Base-by-base conservation (phyloP, 768 basidiomycete species). In the Mycena kentingensis region DNA sequence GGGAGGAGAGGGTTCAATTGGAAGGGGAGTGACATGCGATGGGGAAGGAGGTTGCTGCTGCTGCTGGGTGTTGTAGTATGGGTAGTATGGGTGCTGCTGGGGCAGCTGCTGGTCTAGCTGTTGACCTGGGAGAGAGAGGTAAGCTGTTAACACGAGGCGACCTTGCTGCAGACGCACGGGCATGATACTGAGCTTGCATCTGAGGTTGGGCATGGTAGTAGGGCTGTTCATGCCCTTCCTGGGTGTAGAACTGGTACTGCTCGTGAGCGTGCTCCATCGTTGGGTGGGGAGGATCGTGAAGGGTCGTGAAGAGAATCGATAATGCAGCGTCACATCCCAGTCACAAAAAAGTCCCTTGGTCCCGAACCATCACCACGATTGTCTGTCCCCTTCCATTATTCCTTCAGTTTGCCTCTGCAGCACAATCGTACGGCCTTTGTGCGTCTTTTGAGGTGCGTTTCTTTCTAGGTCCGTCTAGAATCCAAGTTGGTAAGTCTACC, bases 1-100 rank as follows among this genome's bases (percentile, higher is more conserved):
- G 66, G 89, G 85, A 66, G 90, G 87, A 62, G 89, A 83, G 64
- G 77, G 75, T 71, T 82, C 74, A 69, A 85, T 72, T 52, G 78
- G 81, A 76, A 86, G 75, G 67, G 65, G 68, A 64, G 71, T 63
- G 67, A 79, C 85, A 86, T 87, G 86, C 79, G 84, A 87, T 76
- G 81, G 78, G 43, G 77, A 73, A 61, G 73, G 66, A 55, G 77
- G 64, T 67, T 83, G 84, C 74, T 83, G 83, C 77, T 85, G 83
- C 63, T 80, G 71, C 65, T 81, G 78, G 73, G 77, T 79, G 65
- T 87, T 74, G 69, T 79, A 77, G 69, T 74, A 72, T 67, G 84
- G 83, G 60, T 75, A 75, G 47, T 69, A 70, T 57, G 73, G 68
- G 49, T 65, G 66, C 58, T 72, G 73, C 63, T 84, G 82, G 70